Evolutionary conservation across 441 rosid genomes (phyloP), one percentile per base, ranked within the genome.

Genomic region (Euphorbia schlechtendalii): DNA sequence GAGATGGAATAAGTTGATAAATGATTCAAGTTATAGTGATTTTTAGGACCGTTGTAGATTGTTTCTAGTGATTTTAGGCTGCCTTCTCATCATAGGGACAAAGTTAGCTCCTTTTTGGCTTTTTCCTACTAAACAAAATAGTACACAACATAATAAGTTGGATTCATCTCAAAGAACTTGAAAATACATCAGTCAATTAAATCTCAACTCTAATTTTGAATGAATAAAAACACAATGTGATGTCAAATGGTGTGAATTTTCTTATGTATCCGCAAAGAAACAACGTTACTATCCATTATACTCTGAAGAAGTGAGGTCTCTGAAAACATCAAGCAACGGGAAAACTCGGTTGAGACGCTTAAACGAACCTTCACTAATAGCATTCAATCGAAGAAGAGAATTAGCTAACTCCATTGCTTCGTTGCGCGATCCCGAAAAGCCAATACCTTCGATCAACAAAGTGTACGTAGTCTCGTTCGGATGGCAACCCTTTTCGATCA

Each of bases 381-480:
- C 98, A 36, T 68, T 53, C 67, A 85, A 76, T 2, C 65, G 57
- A 25, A 78, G 67, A 43, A 89, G 79, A 56, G 81, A 68, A 66
- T 69, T 78, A 0, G 94, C 89, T 77, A 91, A 66, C 59, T 84
- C 81, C 87, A 87, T 80, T 1, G 98, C 94, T 76, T 88, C 85
- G 12, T 80, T 73, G 69, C 89, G 78, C 70, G 69, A 78, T 10
- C 96, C 94, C 0, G 86, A 83, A 71, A 84, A 85, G 17, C 94
- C 94, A 45, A 86, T 78, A 66, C 92, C 92, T 78, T 87, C 88
- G 17, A 83, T 73, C 65, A 91, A 74, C 71, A 84, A 48, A 1
- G 74, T 70, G 59, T 83, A 87, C 34, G 92, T 92, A 38, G 91
- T 83, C 80, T 89, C 89, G 41, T 83, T 85, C 8, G 98, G 92